Evolutionary conservation across 106 monocot species (phyloP).

Genomic region (Dendrobium chrysotoxum): DNA sequence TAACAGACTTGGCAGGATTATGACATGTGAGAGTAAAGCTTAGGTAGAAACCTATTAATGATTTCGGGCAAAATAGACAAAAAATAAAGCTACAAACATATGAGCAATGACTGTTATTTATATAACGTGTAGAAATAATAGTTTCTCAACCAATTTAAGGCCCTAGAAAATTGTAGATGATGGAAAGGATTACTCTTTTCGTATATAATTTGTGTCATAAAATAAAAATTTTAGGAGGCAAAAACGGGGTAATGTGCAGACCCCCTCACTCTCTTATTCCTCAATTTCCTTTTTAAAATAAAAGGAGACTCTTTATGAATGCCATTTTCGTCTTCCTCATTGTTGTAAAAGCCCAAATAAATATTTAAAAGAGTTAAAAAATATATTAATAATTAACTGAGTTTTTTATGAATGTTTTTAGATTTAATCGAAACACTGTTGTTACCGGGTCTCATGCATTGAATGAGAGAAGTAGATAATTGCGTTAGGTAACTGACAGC

Average conservation of each 20-base stretch:
- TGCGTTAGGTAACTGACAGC: too few species aligned
- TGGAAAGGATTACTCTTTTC: not conserved
- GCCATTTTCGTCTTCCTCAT: not conserved
- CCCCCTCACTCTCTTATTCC: not conserved
- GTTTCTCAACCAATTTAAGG: not conserved
- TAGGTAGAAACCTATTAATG: not conserved
- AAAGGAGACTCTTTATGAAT: not conserved
- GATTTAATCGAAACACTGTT: too few species aligned
- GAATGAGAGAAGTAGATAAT: too few species aligned
- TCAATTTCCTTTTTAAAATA: not conserved
- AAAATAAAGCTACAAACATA: not conserved
- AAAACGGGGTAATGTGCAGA: not conserved
- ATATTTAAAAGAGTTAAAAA: too few species aligned
- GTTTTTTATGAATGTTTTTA: too few species aligned
- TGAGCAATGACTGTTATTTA: not conserved
- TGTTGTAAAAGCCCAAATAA: too few species aligned
- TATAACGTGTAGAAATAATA: not conserved
- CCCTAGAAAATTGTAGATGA: not conserved
- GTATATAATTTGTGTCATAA: not conserved
- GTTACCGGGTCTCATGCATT: too few species aligned
- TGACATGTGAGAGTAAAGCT: not conserved
- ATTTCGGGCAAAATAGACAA: not conserved
- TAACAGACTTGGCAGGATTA: not conserved
- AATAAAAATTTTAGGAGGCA: not conserved
- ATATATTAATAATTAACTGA: too few species aligned